These are phyloP conservation scores for Citrus sp. DNA, from an alignment of 345 rosid genomes.

Conservation along the genomic window DNA sequence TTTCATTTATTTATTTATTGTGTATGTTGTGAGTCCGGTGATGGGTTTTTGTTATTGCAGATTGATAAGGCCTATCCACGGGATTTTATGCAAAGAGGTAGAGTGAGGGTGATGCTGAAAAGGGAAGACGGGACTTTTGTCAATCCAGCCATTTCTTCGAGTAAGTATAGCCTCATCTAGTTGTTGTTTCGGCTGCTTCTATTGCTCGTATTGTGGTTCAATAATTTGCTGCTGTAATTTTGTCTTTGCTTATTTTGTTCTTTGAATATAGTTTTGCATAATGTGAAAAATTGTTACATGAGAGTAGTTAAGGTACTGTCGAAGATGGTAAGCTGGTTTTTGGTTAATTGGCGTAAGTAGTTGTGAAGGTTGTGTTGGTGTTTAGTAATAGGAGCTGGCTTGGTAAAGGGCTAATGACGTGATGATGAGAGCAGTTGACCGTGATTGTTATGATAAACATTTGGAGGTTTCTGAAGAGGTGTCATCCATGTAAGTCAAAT, in stretches of 20 bases:
- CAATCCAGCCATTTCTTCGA: constrained; percentile 77
- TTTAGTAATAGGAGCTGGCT: neutral
- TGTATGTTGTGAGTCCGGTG: neutral
- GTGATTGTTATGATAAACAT: neutral
- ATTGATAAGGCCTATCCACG: constrained; percentile 91
- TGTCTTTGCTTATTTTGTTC: neutral
- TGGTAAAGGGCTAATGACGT: neutral
- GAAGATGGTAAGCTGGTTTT: neutral
- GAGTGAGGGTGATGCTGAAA: constrained; percentile 78
- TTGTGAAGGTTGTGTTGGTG: neutral
- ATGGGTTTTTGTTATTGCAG: constrained; percentile 26
- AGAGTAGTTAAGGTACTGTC: neutral
- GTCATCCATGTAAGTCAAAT: neutral
- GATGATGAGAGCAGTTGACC: neutral
- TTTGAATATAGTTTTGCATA: neutral
- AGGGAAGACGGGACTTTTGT: constrained; percentile 74
- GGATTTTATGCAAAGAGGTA: constrained; percentile 91
- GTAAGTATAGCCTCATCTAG: constrained; percentile 36
- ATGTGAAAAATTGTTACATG: neutral
- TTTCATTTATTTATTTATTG: neutral
- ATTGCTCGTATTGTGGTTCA: neutral
- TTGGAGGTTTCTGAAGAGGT: neutral
- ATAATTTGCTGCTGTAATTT: neutral
- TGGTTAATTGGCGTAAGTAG: neutral
- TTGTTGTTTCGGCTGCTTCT: neutral